Base-by-base conservation (phyloP, 2,329 filamentous ascomycete genomes). In the Cladosporium austrohemisphaericum region DNA sequence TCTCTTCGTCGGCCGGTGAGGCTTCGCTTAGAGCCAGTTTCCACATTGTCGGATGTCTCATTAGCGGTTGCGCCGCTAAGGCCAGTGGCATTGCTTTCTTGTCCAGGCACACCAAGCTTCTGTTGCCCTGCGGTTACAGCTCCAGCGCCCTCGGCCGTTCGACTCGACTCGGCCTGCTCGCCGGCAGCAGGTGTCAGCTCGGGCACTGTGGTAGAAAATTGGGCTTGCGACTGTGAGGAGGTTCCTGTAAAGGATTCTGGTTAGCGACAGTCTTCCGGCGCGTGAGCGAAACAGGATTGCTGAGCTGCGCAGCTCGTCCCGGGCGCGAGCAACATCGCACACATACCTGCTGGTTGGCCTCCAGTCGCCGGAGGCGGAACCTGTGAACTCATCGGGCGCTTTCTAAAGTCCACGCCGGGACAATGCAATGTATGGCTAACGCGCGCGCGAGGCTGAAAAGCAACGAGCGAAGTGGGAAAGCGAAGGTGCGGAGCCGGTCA, bases 61-160 rank as follows among this genome's bases (percentile, higher is more conserved):
- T 65, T 67, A n/a, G 69, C 68, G n/a, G 71, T 72, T 43, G 65
- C 66, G 44, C 70, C 71, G 49, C 69, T 72, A 22, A 73, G 57
- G 1, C 68, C 70, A 22, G 70, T 71, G 22, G 61, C 64, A 4
- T 52, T 50, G 14, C 51, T 47, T 48, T 55, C 53, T 46, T 51
- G 51, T 18, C 51, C 44, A 7, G 50, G 32, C 16, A 45, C 43
- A 28, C 43, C 43, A 26, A 46, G 22, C 8, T 18, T 22, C 29
- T 22, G 41, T 16, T 45, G 28, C 18, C 29, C 41, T 26, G 26
- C 35, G 16, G 51, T 22, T 31, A 36, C 25, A 13, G 37, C 47
- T 22, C 45, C 33, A 35, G 31, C 31, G 49, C 43, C 14, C 32
- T 50, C 10, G 55, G 54, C 16, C 54, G 52, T 29, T 43, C 52